phyloP scores from a whole-genome alignment of 2,329 filamentous ascomycete species.

The Phyllosticta ampelicida region DNA sequence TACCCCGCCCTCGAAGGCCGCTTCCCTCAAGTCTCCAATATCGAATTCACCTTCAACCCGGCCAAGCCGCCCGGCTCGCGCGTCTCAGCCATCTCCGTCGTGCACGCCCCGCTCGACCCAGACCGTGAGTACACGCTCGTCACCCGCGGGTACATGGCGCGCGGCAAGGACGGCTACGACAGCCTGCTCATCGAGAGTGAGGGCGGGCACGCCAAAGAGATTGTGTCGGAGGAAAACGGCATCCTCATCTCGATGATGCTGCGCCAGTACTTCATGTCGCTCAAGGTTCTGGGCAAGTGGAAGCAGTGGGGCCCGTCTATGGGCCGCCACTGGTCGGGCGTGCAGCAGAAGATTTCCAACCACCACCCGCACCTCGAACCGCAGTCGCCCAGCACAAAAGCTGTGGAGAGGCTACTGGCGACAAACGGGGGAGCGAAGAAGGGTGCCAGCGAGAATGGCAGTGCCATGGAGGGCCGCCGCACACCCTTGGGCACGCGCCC shows the following conservation, averaged over 20 bases:
- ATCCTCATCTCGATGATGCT: slow-evolving; percentile 78
- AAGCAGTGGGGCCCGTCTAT: slow-evolving; percentile 55
- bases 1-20: slow-evolving; percentile 77
- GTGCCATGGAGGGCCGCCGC: slow-evolving; percentile 1
- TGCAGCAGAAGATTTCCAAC: slow-evolving; percentile 51
- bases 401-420: slow-evolving; percentile 5
- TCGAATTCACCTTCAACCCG: slow-evolving; percentile 63
- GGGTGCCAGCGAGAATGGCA: slow-evolving; percentile 15
- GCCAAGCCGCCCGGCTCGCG: slow-evolving; percentile 49
- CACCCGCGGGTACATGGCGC: slow-evolving; percentile 79
- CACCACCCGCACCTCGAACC: slow-evolving; percentile 39
- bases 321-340: slow-evolving; percentile 52
- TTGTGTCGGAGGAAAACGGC: slow-evolving; percentile 79
- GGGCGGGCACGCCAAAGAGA: slow-evolving; percentile 64
- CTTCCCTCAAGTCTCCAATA: slow-evolving; percentile 81
- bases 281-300: slow-evolving; percentile 75
- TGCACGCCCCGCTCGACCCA: slow-evolving; percentile 49
- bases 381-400: slow-evolving; percentile 18
- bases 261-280: slow-evolving; percentile 80
- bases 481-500: slow-evolving; percentile 11
- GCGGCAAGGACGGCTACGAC: slow-evolving; percentile 48
- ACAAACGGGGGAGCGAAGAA: background rate
- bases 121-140: slow-evolving; percentile 59
- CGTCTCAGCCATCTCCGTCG: slow-evolving; percentile 52
- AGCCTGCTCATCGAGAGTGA: slow-evolving; percentile 48